A percentile compares a stretch with the other conserved stretches of the same genome.
Evolutionary conservation across 768 basidiomycete species (phyloP).

Genomic region (Dacryopinax spathularia): DNA sequence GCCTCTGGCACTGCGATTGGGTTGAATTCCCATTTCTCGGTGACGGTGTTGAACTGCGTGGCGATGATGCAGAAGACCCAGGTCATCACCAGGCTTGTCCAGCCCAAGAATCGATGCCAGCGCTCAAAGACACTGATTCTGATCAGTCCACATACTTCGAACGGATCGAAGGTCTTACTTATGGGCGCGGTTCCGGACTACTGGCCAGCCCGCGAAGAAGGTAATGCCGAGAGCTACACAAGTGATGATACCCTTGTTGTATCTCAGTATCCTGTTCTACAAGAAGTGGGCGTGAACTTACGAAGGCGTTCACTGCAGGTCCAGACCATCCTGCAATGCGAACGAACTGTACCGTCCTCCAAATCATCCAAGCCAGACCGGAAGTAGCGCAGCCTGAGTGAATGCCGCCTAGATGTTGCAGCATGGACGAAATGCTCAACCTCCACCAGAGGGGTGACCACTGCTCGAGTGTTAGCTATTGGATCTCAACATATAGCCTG

Average conservation of each 20-base stretch:
- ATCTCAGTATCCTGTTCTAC: slow-evolving; percentile 43
- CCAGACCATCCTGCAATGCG: neutral
- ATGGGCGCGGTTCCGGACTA: slow-evolving; percentile 68
- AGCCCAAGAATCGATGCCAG: slow-evolving; percentile 66
- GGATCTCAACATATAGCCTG: neutral
- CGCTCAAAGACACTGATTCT: slow-evolving; percentile 54
- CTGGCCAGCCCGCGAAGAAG: slow-evolving; percentile 55
- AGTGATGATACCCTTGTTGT: slow-evolving; percentile 44
- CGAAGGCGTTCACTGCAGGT: slow-evolving; percentile 19
- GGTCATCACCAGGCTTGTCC: slow-evolving; percentile 31
- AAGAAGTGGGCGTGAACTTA: slow-evolving; percentile 37
- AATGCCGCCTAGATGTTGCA: slow-evolving; percentile 63
- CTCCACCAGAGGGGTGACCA: slow-evolving; percentile 64
- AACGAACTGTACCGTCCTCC: neutral
- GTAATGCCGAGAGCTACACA: slow-evolving; percentile 43
- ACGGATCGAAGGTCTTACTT: slow-evolving; percentile 37
- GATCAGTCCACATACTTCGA: neutral
- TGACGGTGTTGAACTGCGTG: slow-evolving; percentile 44
- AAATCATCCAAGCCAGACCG: slow-evolving; percentile 22
- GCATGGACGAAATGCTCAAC: slow-evolving; percentile 22
- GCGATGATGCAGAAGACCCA: slow-evolving; percentile 57
- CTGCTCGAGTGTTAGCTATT: slow-evolving; percentile 21
- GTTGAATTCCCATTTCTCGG: slow-evolving; percentile 42
- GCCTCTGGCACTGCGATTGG: slow-evolving; percentile 43
- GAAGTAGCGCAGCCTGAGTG: slow-evolving; percentile 63